phyloP scores from a whole-genome alignment of 148 eudicot species.

The Vaccinium corymbosum region DNA sequence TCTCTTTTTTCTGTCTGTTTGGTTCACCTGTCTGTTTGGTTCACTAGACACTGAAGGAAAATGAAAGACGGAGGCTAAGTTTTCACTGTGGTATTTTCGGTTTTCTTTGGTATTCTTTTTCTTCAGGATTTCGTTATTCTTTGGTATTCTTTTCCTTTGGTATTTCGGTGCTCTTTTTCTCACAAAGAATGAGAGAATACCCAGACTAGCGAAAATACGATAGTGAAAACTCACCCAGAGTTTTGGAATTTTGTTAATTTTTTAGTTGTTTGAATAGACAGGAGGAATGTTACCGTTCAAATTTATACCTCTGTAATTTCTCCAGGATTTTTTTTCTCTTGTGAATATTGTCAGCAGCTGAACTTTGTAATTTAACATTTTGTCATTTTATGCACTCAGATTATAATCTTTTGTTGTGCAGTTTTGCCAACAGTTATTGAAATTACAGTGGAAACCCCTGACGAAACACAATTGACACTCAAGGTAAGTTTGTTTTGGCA shows the following conservation, averaged over 20 bases:
- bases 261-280: not conserved
- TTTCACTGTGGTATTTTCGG: too few relatives aligned
- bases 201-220: too few relatives aligned
- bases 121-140: too few relatives aligned
- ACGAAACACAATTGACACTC: slow-evolving; percentile 59
- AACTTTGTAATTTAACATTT: not conserved
- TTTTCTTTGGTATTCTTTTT: too few relatives aligned
- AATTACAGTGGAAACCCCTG: slow-evolving; percentile 49
- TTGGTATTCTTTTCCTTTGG: too few relatives aligned
- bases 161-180: too few relatives aligned
- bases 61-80: not conserved
- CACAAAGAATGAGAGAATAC: too few relatives aligned
- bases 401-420: slow-evolving; percentile 17
- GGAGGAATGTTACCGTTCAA: not conserved
- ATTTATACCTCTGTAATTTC: too few relatives aligned
- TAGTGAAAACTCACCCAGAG: too few relatives aligned
- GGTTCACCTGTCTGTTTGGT: not conserved
- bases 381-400: not conserved
- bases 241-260: not conserved
- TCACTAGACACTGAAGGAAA: not conserved
- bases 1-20: not conserved
- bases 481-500: slow-evolving; percentile 45
- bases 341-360: not conserved
- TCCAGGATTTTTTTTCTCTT: too few relatives aligned
- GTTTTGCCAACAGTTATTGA: slow-evolving; percentile 80